These are phyloP conservation scores for Discostella stelligera DNA, from an alignment of 352 stramenopile species.

Conservation along the genomic window DNA sequence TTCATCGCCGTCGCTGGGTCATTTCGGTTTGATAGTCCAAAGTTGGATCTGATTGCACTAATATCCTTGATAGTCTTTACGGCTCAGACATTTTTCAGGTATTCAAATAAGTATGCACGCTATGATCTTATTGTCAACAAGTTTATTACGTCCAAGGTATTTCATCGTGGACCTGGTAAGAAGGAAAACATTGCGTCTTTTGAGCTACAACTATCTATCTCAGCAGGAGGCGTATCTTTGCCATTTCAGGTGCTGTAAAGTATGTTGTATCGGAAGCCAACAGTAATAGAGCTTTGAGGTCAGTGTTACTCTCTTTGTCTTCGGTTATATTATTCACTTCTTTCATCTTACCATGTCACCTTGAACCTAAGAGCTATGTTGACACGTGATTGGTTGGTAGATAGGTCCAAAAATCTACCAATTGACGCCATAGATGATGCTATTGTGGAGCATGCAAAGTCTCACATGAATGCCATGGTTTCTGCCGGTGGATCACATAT, in stretches of 20 bases:
- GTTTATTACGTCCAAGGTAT: slow-evolving; percentile 81
- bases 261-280: slow-evolving; percentile 71
- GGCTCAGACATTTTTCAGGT: slow-evolving; percentile 60
- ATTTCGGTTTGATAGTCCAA: slow-evolving; percentile 69
- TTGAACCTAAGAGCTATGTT: slow-evolving; percentile 31
- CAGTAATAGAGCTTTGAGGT: slow-evolving; percentile 61
- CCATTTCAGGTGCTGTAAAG: slow-evolving; percentile 55
- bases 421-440: slow-evolving; percentile 16
- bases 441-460: slow-evolving; percentile 27
- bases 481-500: slow-evolving; percentile 42
- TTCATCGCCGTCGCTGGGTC: slow-evolving; percentile 62
- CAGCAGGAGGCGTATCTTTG: background rate
- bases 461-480: slow-evolving; percentile 44
- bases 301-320: slow-evolving; percentile 37
- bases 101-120: slow-evolving; percentile 53
- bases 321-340: background rate
- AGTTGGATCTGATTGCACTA: slow-evolving; percentile 72
- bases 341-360: background rate
- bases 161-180: slow-evolving; percentile 45
- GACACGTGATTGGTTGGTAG: slow-evolving; percentile 32
- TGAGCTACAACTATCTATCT: background rate
- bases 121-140: slow-evolving; percentile 83
- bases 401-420: background rate
- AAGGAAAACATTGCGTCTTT: background rate
- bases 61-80: slow-evolving; percentile 64